Evolutionary conservation across 2,329 filamentous ascomycete genomes (phyloP).

Genomic region (Phoma sp.): DNA sequence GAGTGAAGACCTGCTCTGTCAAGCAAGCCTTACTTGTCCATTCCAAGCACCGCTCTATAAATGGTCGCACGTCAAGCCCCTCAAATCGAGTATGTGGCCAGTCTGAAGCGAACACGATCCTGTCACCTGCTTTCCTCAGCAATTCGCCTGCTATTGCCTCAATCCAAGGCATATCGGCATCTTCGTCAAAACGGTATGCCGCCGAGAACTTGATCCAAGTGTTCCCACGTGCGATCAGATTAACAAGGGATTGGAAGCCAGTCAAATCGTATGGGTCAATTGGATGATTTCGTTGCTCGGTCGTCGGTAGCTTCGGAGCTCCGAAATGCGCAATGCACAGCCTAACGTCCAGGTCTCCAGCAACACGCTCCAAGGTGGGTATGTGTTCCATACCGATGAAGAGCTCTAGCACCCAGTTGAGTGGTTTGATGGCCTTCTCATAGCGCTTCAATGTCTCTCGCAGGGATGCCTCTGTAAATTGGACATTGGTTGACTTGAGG

Average conservation of each 20-base stretch:
- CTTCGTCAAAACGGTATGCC: conserved; percentile 62
- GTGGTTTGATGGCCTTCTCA: conserved; percentile 55
- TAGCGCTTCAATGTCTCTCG: conserved; percentile 37
- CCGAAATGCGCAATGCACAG: conserved; percentile 68
- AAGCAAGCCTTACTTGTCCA: conserved; percentile 51
- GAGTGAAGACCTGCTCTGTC: conserved; percentile 28
- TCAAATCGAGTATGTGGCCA: conserved; percentile 71
- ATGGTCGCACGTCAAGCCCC: conserved; percentile 63
- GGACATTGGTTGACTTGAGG: not conserved
- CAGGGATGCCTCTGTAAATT: conserved; percentile 46
- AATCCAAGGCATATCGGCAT: conserved; percentile 53
- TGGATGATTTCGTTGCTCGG: conserved; percentile 8
- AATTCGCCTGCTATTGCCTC: conserved; percentile 60
- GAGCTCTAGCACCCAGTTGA: conserved; percentile 66
- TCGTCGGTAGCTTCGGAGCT: conserved; percentile 44
- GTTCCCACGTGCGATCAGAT: conserved; percentile 57
- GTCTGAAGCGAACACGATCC: conserved; percentile 67
- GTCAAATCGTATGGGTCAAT: not conserved
- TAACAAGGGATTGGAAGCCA: conserved; percentile 38
- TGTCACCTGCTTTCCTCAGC: conserved; percentile 38
- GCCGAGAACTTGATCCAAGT: conserved; percentile 68
- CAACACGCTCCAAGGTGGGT: conserved; percentile 56
- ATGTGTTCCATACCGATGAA: conserved; percentile 64
- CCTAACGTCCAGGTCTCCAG: conserved; percentile 54
- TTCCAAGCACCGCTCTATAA: conserved; percentile 61